A percentile compares a stretch with the other conserved stretches of the same genome.
phyloP scores from a whole-genome alignment of 805 yeast genomes.

The Cyberlindnera lachancei region DNA sequence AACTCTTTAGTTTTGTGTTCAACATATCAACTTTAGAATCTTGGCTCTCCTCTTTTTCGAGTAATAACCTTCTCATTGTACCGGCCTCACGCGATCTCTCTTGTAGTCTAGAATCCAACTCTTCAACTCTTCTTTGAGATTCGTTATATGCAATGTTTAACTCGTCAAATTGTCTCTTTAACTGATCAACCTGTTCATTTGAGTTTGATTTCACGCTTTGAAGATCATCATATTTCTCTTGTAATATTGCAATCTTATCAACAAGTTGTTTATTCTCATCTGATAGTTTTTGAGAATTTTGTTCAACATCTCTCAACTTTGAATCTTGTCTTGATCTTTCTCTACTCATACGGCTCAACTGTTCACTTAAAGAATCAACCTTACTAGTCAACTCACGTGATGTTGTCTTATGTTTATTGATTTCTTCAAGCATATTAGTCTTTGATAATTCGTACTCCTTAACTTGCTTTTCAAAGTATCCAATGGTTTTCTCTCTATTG shows the following conservation, averaged over 20 bases:
- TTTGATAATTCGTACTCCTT: constrained; percentile 28
- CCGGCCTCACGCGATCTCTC: constrained; percentile 77
- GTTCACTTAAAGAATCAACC: constrained; percentile 25
- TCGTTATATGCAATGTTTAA: constrained; percentile 61
- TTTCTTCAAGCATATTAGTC: constrained; percentile 17
- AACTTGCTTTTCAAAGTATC: constrained; percentile 32
- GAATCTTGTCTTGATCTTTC: constrained; percentile 30
- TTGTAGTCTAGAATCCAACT: constrained; percentile 61
- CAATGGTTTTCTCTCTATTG: constrained; percentile 32
- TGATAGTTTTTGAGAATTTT: constrained; percentile 26
- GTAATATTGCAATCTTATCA: constrained; percentile 33
- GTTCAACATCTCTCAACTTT: constrained; percentile 34
- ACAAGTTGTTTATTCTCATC: constrained; percentile 34
- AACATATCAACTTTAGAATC: constrained; percentile 47
- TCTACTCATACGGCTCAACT: constrained; percentile 22
- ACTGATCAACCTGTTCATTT: constrained; percentile 36
- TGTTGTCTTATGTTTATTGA: constrained; percentile 18
- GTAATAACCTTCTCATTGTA: constrained; percentile 58
- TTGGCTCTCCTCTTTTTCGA: constrained; percentile 59
- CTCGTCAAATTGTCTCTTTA: constrained; percentile 69
- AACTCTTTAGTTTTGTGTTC: constrained; percentile 39
- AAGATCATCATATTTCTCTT: constrained; percentile 30
- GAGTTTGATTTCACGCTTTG: constrained; percentile 28
- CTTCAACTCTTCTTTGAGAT: constrained; percentile 48
- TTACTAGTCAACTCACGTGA: constrained; percentile 23